phyloP scores from a whole-genome alignment of 441 rosid species.

The Erodium moschatum region DNA sequence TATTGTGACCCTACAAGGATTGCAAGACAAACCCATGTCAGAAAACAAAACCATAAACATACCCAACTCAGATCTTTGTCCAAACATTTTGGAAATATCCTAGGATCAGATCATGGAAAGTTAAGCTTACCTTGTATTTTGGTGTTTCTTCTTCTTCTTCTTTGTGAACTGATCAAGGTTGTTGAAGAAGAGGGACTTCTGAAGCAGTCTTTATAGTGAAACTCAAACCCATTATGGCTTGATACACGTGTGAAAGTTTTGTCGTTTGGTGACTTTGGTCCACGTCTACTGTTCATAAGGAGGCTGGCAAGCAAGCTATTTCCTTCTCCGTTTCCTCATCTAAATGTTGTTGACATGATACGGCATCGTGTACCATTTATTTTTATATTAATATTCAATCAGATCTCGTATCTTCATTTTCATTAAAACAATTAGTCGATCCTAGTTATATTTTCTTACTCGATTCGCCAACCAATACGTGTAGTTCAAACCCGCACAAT shows the following conservation, averaged over 20 bases:
- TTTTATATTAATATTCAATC: neutral
- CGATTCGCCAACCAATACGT: neutral
- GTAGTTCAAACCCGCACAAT: neutral
- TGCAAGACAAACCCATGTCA: neutral
- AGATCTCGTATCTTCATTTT: constrained; percentile 2
- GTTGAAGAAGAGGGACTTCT: neutral
- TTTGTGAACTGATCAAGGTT: neutral
- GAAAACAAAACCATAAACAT: neutral
- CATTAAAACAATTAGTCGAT: neutral
- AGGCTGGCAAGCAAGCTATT: constrained; percentile 2
- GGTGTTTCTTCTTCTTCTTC: neutral
- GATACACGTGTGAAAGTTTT: neutral
- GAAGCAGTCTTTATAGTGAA: neutral
- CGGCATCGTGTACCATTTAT: neutral
- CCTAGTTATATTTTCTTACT: neutral
- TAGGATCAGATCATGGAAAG: neutral
- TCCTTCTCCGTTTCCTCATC: neutral
- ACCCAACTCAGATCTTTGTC: neutral
- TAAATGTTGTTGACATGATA: neutral
- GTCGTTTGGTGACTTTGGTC: neutral
- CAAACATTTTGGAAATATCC: neutral
- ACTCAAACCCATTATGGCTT: neutral
- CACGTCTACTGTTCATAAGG: constrained; percentile 2
- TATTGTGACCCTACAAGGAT: neutral
- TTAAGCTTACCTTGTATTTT: neutral